Percentiles rank a stretch among this genome's conserved stretches.
These are phyloP conservation scores for Moesziomyces sp. DNA, from an alignment of 1,284 basidiomycete genomes.

Conservation along the genomic window DNA sequence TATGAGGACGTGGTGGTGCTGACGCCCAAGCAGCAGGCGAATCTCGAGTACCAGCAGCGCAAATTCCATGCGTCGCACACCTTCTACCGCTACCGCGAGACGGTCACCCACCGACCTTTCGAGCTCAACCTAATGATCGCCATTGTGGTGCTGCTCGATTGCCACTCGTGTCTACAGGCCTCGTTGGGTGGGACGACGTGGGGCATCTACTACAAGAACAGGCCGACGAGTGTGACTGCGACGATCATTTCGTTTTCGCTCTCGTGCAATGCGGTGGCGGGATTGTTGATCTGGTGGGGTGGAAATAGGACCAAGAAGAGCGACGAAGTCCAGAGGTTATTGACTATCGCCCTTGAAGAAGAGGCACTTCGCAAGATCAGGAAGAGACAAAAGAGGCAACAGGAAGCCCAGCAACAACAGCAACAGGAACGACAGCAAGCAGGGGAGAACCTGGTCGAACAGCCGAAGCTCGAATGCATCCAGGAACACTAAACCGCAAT, in stretches of 20 bases:
- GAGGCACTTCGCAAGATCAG: constrained; percentile 51
- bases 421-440: neutral
- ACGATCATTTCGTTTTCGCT: constrained; percentile 81
- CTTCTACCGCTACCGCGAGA: constrained; percentile 88
- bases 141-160: constrained; percentile 58
- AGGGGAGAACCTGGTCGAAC: neutral
- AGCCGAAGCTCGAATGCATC: constrained; percentile 23
- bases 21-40: constrained; percentile 61
- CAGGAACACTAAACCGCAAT: constrained; percentile 14
- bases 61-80: constrained; percentile 66
- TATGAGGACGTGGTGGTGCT: constrained; percentile 60
- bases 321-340: constrained; percentile 77
- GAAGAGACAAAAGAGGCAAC: constrained; percentile 20
- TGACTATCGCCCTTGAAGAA: constrained; percentile 76
- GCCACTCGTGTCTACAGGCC: constrained; percentile 71
- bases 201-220: constrained; percentile 72
- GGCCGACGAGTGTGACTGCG: constrained; percentile 73
- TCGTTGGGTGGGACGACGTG: constrained; percentile 78
- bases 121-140: constrained; percentile 67
- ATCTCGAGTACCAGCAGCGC: constrained; percentile 63
- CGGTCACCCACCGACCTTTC: constrained; percentile 86
- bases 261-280: constrained; percentile 82
- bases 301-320: constrained; percentile 81
- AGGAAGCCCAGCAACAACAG: neutral
- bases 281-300: constrained; percentile 81